Evolutionary conservation across 1,284 basidiomycete species (phyloP).

Genomic region (Pseudozyma tsukubaensis): DNA sequence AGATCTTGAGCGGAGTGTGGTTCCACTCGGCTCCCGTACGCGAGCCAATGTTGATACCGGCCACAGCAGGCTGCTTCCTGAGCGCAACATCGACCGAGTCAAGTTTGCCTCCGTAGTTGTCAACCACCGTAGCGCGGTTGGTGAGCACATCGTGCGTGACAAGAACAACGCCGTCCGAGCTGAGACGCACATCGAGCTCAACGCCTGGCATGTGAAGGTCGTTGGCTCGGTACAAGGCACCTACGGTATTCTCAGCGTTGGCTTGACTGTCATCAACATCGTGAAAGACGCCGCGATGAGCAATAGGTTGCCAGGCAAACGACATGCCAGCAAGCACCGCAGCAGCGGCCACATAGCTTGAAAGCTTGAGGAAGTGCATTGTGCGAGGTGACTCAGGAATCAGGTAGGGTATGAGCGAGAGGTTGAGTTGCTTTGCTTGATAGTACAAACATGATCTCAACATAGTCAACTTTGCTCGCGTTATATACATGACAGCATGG

Average conservation of each 20-base stretch:
- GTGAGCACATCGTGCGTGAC: conserved; percentile 11
- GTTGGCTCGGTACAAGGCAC: conserved; percentile 8
- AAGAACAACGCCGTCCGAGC: conserved; percentile 8
- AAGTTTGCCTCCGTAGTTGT: conserved; percentile 13
- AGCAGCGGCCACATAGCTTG: not conserved
- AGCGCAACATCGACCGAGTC: conserved; percentile 10
- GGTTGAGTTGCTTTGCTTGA: not conserved
- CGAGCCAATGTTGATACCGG: conserved; percentile 6
- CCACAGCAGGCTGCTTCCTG: conserved; percentile 1
- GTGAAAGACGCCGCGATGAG: conserved; percentile 16
- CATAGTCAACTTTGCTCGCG: no score
- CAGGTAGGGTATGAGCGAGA: not conserved
- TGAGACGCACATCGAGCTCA: conserved; percentile 11
- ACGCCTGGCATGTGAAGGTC: conserved; percentile 10
- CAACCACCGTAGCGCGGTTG: conserved; percentile 10
- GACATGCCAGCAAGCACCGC: not conserved
- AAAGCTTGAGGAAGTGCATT: no score
- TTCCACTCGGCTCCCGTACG: conserved; percentile 12
- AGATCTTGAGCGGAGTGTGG: conserved; percentile 13
- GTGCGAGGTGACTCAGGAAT: no score
- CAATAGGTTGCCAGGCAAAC: conserved; percentile 11
- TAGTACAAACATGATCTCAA: no score
- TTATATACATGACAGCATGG: no score
- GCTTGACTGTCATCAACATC: conserved; percentile 13
- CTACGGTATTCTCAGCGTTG: conserved; percentile 10